Evolutionary conservation across 139 green algal species (phyloP), one percentile per base, ranked within the genome.

Genomic region (Chlamydomonas schloesseri): DNA sequence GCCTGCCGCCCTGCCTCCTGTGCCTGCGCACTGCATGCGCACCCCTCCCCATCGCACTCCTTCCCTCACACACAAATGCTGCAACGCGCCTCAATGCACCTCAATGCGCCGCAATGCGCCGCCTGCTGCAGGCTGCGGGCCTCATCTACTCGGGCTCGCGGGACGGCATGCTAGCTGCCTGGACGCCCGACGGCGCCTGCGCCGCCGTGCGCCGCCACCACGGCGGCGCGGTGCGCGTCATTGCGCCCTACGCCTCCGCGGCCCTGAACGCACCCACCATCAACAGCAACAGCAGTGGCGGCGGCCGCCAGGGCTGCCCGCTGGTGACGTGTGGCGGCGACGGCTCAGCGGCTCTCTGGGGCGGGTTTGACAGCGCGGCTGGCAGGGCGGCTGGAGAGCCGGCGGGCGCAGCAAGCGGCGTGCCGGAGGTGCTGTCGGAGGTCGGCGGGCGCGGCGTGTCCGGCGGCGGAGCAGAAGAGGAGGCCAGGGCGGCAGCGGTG

Each of bases 301-400:
- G 20, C 42, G 8, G 42, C 31, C 20, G 36, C 11, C 4, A 29
- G 42, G 37, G 1, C 26, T 20, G n/a, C 28, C 26, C 46, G 1
- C 5, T 81, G 28, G 9, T 84, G 0, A 75, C 46, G 37, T 67
- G 33, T 1, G 78, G 42, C 0, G 42, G 15, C 4, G 78, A 84
- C n/a, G 78, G 78, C 64, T 53, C 42, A 0, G 78, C 42, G 78
- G 78, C 58, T 50, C 34, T 84, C 29, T 84, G 78, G 78, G 36
- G 33, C 37, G 29, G 28, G 62, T n/a, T n/a, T n/a, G 46, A 62
- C 20, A 42, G 42, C 42, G 8, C 42, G 42, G 42, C 5, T 8
- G n/a, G n/a, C n/a, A n/a, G 42, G 42, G 42, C 42, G 6, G 42
- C 42, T 50, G 42, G 42, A 50, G 5, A 8, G n/a, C n/a, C 42